These are phyloP conservation scores for Diplodia sapinea DNA, from an alignment of 2,329 filamentous ascomycete species.

Conservation along the genomic window DNA sequence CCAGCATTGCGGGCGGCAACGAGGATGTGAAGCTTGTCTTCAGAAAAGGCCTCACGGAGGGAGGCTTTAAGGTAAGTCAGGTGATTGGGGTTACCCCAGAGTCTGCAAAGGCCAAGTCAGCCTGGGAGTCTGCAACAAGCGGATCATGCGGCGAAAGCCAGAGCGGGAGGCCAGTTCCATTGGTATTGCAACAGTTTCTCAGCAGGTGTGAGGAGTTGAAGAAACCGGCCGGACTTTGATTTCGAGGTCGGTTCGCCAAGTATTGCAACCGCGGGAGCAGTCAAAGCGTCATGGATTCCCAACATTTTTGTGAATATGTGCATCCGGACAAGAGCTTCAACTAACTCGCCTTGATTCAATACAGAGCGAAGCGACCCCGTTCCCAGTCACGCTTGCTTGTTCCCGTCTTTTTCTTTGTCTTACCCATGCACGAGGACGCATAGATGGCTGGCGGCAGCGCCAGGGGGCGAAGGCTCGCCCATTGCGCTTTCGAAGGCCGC, in stretches of 20 bases:
- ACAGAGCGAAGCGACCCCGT: no score
- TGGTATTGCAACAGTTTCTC: no score
- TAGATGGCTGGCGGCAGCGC: conserved; percentile 61
- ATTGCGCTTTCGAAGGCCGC: conserved; percentile 34
- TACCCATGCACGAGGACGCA: conserved; percentile 79
- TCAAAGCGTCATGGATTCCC: no score
- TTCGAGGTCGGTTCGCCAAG: background rate
- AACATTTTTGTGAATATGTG: no score
- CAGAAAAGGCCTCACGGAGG: conserved; percentile 65
- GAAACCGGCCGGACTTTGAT: no score
- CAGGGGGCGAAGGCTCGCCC: conserved; percentile 28
- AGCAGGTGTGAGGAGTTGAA: no score
- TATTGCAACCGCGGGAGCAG: no score
- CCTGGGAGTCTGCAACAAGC: background rate
- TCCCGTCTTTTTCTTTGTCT: conserved; percentile 38
- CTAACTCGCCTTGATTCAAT: no score
- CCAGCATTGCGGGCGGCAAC: conserved; percentile 75
- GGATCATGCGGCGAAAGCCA: conserved; percentile 2
- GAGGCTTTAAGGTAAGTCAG: conserved; percentile 70
- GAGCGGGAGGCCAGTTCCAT: background rate
- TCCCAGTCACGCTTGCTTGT: no score
- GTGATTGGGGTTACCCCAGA: conserved; percentile 82
- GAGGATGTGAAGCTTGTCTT: conserved; percentile 71
- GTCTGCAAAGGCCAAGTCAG: conserved; percentile 49
- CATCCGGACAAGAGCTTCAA: no score